These are phyloP conservation scores for Rubia balearica DNA, from an alignment of 305 asterid genomes.

Conservation along the genomic window DNA sequence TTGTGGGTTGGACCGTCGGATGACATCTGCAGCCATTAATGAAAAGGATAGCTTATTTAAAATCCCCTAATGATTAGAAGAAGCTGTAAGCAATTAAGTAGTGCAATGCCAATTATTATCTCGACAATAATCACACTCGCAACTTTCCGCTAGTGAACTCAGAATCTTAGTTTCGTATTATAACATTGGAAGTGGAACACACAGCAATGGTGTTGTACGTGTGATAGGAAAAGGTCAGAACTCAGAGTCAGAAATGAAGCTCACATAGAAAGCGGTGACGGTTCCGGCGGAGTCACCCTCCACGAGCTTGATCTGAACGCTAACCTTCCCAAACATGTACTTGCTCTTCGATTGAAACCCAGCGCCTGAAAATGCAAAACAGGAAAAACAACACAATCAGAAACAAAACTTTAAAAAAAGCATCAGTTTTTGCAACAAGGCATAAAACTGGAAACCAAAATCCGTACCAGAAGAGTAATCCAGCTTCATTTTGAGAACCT, in stretches of 20 bases:
- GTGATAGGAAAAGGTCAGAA: neutral
- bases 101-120: neutral
- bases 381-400: neutral
- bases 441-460: neutral
- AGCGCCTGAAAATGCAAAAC: slow-evolving; percentile 45
- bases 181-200: neutral
- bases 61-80: neutral
- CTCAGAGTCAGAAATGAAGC: neutral
- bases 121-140: slow-evolving; percentile 2
- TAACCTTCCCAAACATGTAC: slow-evolving; percentile 79
- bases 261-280: slow-evolving; percentile 78
- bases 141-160: slow-evolving; percentile 11
- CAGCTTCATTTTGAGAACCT: slow-evolving; percentile 60
- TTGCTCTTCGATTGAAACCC: slow-evolving; percentile 82
- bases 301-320: slow-evolving; percentile 78
- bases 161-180: neutral
- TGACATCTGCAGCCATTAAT: slow-evolving; percentile 54
- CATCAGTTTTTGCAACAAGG: neutral
- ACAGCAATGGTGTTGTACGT: neutral
- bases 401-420: neutral
- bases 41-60: neutral
- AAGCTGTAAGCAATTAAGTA: neutral
- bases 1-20: slow-evolving; percentile 77
- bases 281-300: slow-evolving; percentile 96
- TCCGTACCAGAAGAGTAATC: slow-evolving; percentile 59